Conservation (phyloP, 176 grass and related monocot species). For the Aechmea fasciata region DNA sequence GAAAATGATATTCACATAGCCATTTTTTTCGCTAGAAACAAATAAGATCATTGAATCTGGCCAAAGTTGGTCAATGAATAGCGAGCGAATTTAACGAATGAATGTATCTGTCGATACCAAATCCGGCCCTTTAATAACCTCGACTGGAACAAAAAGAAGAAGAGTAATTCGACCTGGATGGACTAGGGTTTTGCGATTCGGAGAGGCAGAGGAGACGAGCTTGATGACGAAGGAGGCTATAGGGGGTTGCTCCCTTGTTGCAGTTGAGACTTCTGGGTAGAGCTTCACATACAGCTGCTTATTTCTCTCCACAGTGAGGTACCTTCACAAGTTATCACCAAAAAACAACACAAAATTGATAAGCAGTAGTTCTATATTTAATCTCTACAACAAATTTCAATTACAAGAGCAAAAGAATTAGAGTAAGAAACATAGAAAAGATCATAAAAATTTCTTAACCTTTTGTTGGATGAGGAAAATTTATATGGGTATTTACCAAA, state of each 20-base stretch:
- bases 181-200: conserved; percentile 53
- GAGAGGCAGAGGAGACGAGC: conserved; percentile 60
- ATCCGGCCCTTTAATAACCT: too few species aligned
- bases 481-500: too few species aligned
- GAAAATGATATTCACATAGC: too few species aligned
- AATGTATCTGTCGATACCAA: too few species aligned
- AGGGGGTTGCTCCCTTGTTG: conserved; percentile 49
- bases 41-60: too few species aligned
- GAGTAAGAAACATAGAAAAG: too few species aligned
- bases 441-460: too few species aligned
- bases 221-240: conserved; percentile 87
- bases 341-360: not conserved
- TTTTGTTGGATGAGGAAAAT: too few species aligned
- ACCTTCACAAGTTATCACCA: conserved; percentile 32
- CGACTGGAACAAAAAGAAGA: not conserved
- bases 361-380: not conserved
- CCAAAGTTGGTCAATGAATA: too few species aligned
- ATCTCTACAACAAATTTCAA: not conserved
- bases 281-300: conserved; percentile 81
- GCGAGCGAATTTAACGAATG: too few species aligned
- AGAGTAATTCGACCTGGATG: conserved; percentile 55
- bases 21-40: too few species aligned
- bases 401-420: too few species aligned
- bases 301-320: conserved; percentile 86
- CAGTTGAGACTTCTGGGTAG: conserved; percentile 53